Percentiles rank a stretch among this genome's conserved stretches.
phyloP scores from a whole-genome alignment of 306 rosid species.

The Trifolium pratense region DNA sequence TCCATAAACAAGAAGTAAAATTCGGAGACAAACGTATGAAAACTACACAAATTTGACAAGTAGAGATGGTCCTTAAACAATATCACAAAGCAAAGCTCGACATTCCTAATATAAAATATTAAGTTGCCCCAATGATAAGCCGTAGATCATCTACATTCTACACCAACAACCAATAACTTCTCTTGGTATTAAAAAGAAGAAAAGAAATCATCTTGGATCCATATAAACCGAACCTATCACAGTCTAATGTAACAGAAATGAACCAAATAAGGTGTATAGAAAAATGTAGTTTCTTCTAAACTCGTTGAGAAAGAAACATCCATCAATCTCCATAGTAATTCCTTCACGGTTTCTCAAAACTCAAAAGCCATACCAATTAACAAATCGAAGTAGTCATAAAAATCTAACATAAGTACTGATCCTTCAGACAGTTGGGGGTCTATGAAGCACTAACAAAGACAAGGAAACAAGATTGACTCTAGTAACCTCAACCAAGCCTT shows the following conservation, averaged over 20 bases:
- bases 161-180: conserved; percentile 4
- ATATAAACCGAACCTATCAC: conserved; percentile 11
- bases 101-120: conserved; percentile 18
- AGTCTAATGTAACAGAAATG: conserved; percentile 16
- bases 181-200: not conserved
- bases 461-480: not conserved
- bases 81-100: not conserved
- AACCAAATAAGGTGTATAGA: conserved; percentile 14
- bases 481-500: too few relatives aligned
- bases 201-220: not conserved
- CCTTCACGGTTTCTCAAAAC: conserved; percentile 8
- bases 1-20: not conserved
- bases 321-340: conserved; percentile 19
- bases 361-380: not conserved
- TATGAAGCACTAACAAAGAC: not conserved
- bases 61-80: not conserved
- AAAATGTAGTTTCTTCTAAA: conserved; percentile 12
- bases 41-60: not conserved
- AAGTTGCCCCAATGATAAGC: not conserved
- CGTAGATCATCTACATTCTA: conserved; percentile 19
- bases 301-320: conserved; percentile 25
- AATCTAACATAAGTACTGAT: not conserved
- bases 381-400: conserved; percentile 15
- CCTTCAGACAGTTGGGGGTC: not conserved
- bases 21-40: not conserved